phyloP scores from a whole-genome alignment of 352 stramenopile genomes.

The Thalassiosira sp. region DNA sequence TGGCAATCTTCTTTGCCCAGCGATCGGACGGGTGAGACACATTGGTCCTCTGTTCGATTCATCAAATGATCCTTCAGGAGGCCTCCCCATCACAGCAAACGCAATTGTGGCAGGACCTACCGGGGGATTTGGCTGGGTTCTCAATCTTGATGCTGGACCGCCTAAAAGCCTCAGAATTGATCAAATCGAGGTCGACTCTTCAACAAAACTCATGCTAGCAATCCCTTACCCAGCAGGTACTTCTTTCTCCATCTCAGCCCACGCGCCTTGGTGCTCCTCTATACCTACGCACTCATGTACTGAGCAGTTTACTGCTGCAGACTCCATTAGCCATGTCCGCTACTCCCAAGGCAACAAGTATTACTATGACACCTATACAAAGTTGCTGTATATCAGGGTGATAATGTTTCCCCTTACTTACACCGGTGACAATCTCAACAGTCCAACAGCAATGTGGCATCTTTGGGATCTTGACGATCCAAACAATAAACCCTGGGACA shows the following conservation, averaged over 20 bases:
- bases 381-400: conserved; percentile 28
- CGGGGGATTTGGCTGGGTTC: conserved; percentile 51
- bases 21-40: conserved; percentile 17
- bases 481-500: not conserved
- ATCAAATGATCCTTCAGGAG: conserved; percentile 16
- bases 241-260: conserved; percentile 25
- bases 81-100: conserved; percentile 44
- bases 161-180: conserved; percentile 27
- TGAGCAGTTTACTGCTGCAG: not conserved
- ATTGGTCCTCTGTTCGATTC: conserved; percentile 18
- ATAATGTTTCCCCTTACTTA: conserved; percentile 23
- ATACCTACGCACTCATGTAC: not conserved
- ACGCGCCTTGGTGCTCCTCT: conserved; percentile 13
- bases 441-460: conserved; percentile 12
- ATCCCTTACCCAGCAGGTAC: conserved; percentile 17
- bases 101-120: conserved; percentile 31
- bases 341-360: conserved; percentile 25
- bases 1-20: conserved; percentile 13
- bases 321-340: conserved; percentile 22
- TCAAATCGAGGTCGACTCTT: conserved; percentile 28
- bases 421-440: not conserved
- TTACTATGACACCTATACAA: conserved; percentile 18
- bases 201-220: conserved; percentile 22
- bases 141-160: conserved; percentile 38
- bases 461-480: conserved; percentile 24